A percentile compares a stretch with the other conserved stretches of the same genome.
Conservation (phyloP, 2,329 filamentous ascomycete species). For the Teratosphaeria nubilosa region DNA sequence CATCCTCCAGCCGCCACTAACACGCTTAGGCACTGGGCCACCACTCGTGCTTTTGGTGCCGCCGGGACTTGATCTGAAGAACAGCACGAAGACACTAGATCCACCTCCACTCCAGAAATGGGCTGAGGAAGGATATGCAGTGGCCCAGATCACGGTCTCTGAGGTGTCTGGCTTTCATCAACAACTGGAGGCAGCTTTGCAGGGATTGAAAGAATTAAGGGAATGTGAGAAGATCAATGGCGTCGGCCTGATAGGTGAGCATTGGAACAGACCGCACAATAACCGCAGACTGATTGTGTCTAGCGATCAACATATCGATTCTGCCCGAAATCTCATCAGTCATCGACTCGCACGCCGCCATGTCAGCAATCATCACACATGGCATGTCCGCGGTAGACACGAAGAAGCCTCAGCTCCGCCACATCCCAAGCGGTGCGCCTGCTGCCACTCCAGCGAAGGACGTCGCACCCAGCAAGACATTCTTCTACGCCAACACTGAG, state of each 20-base stretch:
- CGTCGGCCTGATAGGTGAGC: not conserved
- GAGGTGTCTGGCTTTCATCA: constrained; percentile 1
- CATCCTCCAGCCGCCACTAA: constrained; percentile 34
- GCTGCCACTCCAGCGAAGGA: constrained; percentile 9
- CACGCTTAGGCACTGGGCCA: constrained; percentile 39
- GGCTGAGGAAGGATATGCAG: constrained; percentile 60
- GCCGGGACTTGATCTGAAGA: constrained; percentile 19
- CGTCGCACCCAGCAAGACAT: constrained; percentile 15
- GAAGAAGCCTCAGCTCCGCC: constrained; percentile 2
- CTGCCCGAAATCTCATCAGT: not conserved
- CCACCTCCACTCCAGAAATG: constrained; percentile 55
- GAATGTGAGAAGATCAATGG: not conserved
- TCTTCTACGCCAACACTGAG: constrained; percentile 37
- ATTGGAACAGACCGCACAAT: not conserved
- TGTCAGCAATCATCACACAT: constrained; percentile 3
- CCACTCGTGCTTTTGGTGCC: constrained; percentile 39
- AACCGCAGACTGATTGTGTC: not conserved
- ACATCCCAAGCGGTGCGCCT: constrained; percentile 7
- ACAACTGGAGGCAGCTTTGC: constrained; percentile 8
- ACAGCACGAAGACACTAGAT: constrained; percentile 32
- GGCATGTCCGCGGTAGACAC: not conserved
- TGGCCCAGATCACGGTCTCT: constrained; percentile 43
- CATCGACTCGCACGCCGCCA: not conserved
- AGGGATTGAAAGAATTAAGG: constrained; percentile 1
- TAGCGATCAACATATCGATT: constrained; percentile 1